Conservation (phyloP, 1,139 yeast genomes). For the Blastobotrys serpentis region DNA sequence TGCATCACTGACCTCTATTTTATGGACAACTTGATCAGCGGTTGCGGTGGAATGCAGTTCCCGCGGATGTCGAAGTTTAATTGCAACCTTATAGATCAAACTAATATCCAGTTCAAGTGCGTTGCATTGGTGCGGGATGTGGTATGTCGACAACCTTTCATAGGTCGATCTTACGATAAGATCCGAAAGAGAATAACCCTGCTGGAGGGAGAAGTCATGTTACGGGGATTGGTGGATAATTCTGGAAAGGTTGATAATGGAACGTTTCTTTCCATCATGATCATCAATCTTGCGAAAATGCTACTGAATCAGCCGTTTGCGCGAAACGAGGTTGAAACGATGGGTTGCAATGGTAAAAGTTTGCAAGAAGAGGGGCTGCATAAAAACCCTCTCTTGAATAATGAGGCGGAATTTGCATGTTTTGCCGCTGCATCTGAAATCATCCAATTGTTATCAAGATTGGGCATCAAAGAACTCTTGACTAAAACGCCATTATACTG, state of each 20-base stretch:
- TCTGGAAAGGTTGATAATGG: neutral
- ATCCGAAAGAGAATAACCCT: neutral
- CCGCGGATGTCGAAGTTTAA: conserved; percentile 5
- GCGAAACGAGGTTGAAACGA: neutral
- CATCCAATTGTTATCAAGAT: neutral
- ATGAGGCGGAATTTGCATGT: conserved; percentile 8
- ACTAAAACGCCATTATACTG: conserved; percentile 4
- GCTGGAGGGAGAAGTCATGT: conserved; percentile 1
- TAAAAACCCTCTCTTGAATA: neutral
- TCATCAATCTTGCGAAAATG: conserved; percentile 2
- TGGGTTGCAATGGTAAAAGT: neutral
- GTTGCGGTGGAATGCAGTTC: neutral
- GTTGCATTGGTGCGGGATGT: neutral
- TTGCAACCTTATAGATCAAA: neutral
- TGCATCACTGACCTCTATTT: neutral
- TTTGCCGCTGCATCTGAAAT: neutral
- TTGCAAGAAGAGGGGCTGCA: neutral
- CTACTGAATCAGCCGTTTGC: conserved; percentile 8
- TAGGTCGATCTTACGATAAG: neutral
- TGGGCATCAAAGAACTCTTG: neutral
- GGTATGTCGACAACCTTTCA: neutral
- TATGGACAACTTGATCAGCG: neutral
- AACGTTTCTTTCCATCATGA: neutral
- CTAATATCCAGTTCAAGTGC: neutral
- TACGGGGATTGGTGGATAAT: conserved; percentile 1